phyloP scores from a whole-genome alignment of 345 rosid genomes.

The Arabidopsis arenosa region DNA sequence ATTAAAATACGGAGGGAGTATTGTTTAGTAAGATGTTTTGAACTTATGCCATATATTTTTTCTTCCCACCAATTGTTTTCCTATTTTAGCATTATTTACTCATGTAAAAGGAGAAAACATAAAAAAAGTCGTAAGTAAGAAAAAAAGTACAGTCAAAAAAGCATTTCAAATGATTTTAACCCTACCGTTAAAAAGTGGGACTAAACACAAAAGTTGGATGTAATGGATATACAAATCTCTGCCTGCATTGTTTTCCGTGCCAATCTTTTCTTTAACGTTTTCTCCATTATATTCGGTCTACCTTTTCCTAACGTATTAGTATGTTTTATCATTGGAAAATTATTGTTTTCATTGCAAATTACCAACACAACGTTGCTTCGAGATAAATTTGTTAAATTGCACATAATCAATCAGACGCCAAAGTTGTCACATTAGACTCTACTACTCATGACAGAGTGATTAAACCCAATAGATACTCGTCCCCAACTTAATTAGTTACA shows the following conservation, averaged over 20 bases:
- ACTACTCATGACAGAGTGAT: background rate
- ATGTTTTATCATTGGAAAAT: slow-evolving; percentile 25
- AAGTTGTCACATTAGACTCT: slow-evolving; percentile 14
- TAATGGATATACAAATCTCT: slow-evolving; percentile 10
- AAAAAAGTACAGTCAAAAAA: slow-evolving; percentile 37
- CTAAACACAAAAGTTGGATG: slow-evolving; percentile 14
- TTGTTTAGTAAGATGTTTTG: too few relatives aligned
- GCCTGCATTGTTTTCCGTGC: slow-evolving; percentile 45
- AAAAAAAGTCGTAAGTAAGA: background rate
- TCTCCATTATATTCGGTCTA: slow-evolving; percentile 33
- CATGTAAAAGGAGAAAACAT: background rate
- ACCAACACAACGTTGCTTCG: slow-evolving; percentile 5
- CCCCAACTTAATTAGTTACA: background rate
- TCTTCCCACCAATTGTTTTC: too few relatives aligned
- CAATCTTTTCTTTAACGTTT: slow-evolving; percentile 40
- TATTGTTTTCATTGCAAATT: slow-evolving; percentile 12
- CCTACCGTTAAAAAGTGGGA: slow-evolving; percentile 28
- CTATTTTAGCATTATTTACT: background rate
- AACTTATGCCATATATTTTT: too few relatives aligned
- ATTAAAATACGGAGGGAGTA: too few relatives aligned
- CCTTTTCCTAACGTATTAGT: slow-evolving; percentile 2
- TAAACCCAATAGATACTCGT: background rate
- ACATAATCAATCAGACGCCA: slow-evolving; percentile 16
- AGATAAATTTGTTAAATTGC: background rate
- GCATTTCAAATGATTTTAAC: slow-evolving; percentile 39